Conservation (phyloP, 2,329 filamentous ascomycete species). For the Microthyrium microscopicum region DNA sequence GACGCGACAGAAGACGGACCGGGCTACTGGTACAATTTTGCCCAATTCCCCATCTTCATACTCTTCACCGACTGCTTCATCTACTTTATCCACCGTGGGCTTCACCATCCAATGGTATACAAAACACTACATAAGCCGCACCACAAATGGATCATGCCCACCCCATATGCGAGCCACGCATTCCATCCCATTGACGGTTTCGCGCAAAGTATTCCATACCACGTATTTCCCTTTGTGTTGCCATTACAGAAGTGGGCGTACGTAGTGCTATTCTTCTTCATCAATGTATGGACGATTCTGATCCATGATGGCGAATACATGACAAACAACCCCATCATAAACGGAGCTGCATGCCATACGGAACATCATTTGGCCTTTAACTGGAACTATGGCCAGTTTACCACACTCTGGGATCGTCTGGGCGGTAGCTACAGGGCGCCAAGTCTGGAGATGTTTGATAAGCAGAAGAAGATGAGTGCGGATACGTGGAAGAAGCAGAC, state of each 20-base stretch:
- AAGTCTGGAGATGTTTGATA: constrained; percentile 68
- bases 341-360: constrained; percentile 86
- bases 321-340: constrained; percentile 77
- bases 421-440: constrained; percentile 77
- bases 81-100: constrained; percentile 78
- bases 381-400: constrained; percentile 92
- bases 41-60: constrained; percentile 80
- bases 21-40: constrained; percentile 57
- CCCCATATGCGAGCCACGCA: constrained; percentile 78
- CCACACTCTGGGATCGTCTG: constrained; percentile 77
- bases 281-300: constrained; percentile 94
- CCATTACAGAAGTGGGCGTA: constrained; percentile 85
- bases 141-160: constrained; percentile 99
- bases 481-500: constrained; percentile 65
- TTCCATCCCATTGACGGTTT: constrained; percentile 93
- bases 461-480: constrained; percentile 70
- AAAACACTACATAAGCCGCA: constrained; percentile 89
- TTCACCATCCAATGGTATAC: constrained; percentile 70
- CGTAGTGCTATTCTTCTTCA: constrained; percentile 70
- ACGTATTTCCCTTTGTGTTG: constrained; percentile 83
- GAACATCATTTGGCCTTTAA: constrained; percentile 66
- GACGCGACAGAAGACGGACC: constrained; percentile 61
- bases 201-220: constrained; percentile 77
- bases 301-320: constrained; percentile 95
- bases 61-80: constrained; percentile 79